Evolutionary conservation across 768 basidiomycete species (phyloP), one percentile per base, ranked within the genome.

Genomic region (Suillus alpinus): DNA sequence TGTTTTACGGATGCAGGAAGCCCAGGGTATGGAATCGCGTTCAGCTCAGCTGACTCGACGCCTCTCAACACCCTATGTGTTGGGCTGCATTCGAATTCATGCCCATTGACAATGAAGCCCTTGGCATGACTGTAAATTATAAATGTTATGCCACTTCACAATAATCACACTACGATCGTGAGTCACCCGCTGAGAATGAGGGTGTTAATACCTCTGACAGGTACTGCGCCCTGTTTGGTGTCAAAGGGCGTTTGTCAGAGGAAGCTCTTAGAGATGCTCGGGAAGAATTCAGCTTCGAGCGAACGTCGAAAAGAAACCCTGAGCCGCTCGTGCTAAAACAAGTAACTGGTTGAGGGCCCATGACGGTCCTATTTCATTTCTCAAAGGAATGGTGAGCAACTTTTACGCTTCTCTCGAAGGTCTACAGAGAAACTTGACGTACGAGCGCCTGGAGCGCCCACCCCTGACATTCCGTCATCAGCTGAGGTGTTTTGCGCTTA

Each of bases 301-400:
- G 26, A 26, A 26, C 26, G 26, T 26, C 26, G 26, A 39, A 36
- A 20, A 7, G 10, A 26, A 55, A 55, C 53, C 53, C 53, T 55
- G 26, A 37, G 53, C 37, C 53, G 37, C 53, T 50, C 10, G 31
- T 32, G 31, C 49, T n/a, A 34, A n/a, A 50, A 32, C 18, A 12
- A 31, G 49, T n/a, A 50, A 31, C 6, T 12, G 0, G 47, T 49
- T 49, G 47, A 16, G 16, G 29, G 2, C 29, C 29, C 5, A 50
- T 50, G 29, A 55, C 10, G 53, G 26, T 55, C 39, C 53, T 55
- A 37, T 39, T 40, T 55, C 53, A 37, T 39, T 55, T 39, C 53
- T 40, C 6, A 29, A 26, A 55, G 37, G 53, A 55, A 26, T 23
- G 23, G 16, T 37, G 20, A 55, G 37, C 23, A 26, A 16, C 18